Evolutionary conservation across 176 grass and related monocot genomes (phyloP), one percentile per base, ranked within the genome.

Genomic region (Musa acuminata): DNA sequence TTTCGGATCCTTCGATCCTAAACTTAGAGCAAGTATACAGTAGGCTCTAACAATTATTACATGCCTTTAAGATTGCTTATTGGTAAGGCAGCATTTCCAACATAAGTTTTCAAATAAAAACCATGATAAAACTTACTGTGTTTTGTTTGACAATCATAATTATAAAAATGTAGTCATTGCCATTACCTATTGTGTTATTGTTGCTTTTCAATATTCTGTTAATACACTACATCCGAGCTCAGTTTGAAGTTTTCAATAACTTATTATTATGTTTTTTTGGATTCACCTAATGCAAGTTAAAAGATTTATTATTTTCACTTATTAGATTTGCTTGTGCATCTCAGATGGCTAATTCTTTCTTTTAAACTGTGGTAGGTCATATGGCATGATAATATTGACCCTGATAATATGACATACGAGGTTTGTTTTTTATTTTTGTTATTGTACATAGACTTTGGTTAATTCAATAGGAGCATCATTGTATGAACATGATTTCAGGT

Each of bases 401-500:
- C 69, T 51, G 69, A 71, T 71, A 71, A 71, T 51, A 71, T 71
- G 69, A 71, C 69, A 52, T 71, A 71, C 51, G 69, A 71, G 69
- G 69, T 71, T 51, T 71, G 69, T 20, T 25, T 24, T 65, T 65
- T 25, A 4, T 25, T 24, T 13, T 22, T 65, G 2, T 13, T 13
- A 11, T n/a, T 65, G 10, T 65, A 4, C 63, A 24, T 22, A 8
- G 23, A 26, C 11, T 23, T 64, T 12, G 4, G n/a, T 65, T 27
- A 24, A 11, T 3, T 24, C 12, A 22, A 25, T 25, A 25, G 63
- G 2, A 64, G 19, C n/a, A 5, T 35, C 29, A 35, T 35, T 5
- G 29, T 5, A 35, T 35, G 29, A 35, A 35, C 29, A 5, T 35
- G 29, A 35, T 35, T 35, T 35, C 29, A 35, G 29, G 29, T 35